These are phyloP conservation scores for Keithomyces neogunnii DNA, from an alignment of 2,329 filamentous ascomycete genomes.

Conservation along the genomic window DNA sequence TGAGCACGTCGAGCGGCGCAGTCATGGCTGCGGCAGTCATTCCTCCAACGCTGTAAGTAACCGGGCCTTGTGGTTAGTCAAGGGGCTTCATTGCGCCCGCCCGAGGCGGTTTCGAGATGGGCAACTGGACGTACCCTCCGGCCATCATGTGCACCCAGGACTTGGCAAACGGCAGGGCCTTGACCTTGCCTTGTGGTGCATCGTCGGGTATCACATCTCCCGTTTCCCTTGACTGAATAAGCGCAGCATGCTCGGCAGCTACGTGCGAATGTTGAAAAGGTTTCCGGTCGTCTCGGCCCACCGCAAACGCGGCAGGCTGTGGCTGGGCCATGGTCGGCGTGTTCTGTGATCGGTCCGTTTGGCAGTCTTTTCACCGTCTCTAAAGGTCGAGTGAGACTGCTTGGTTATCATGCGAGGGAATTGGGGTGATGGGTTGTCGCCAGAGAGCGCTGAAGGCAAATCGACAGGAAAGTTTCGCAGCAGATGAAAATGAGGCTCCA, in stretches of 20 bases:
- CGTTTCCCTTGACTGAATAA: slow-evolving; percentile 53
- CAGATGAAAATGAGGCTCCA: slow-evolving; percentile 1
- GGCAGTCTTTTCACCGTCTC: background rate
- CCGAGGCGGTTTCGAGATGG: background rate
- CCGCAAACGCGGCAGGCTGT: slow-evolving; percentile 18
- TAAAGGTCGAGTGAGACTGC: background rate
- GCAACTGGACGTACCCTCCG: slow-evolving; percentile 58
- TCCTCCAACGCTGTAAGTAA: slow-evolving; percentile 59
- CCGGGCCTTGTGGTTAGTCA: slow-evolving; percentile 9
- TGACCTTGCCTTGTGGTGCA: slow-evolving; percentile 22
- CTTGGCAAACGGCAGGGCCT: slow-evolving; percentile 51
- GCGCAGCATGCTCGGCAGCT: slow-evolving; percentile 26
- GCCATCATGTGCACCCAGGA: slow-evolving; percentile 91
- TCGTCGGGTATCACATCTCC: slow-evolving; percentile 45
- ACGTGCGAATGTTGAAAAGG: slow-evolving; percentile 21
- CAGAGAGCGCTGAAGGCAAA: background rate
- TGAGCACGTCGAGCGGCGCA: slow-evolving; percentile 86
- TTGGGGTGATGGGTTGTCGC: background rate
- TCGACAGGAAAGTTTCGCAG: background rate
- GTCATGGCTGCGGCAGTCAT: slow-evolving; percentile 92
- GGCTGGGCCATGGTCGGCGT: slow-evolving; percentile 23
- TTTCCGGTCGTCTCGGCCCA: slow-evolving; percentile 21
- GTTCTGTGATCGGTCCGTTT: background rate
- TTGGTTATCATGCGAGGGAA: background rate
- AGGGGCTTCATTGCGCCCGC: background rate